Evolutionary conservation across 2,329 filamentous ascomycete species (phyloP).

Genomic region (Teratosphaeria zuluensis): DNA sequence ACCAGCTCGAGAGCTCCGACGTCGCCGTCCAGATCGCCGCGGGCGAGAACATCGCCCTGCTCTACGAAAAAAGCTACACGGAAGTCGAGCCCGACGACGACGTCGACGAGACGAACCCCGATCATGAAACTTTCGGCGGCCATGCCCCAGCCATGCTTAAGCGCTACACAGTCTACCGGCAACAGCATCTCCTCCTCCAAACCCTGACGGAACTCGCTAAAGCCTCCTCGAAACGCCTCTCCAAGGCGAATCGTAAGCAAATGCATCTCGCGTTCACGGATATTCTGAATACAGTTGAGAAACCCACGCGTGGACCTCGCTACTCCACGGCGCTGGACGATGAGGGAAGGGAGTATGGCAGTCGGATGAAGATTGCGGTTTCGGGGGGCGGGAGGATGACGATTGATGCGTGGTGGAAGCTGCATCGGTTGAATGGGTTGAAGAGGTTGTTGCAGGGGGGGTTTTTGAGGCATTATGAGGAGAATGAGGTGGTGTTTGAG

Average conservation of each 20-base stretch:
- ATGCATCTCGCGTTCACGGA: constrained; percentile 59
- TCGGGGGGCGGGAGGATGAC: constrained; percentile 49
- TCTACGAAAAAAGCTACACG: constrained; percentile 65
- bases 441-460: constrained; percentile 52
- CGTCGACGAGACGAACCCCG: constrained; percentile 22
- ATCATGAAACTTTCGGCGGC: constrained; percentile 34
- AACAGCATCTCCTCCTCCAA: constrained; percentile 51
- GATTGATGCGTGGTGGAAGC: constrained; percentile 67
- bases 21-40: constrained; percentile 65
- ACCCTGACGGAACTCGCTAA: constrained; percentile 51
- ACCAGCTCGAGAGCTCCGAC: constrained; percentile 71
- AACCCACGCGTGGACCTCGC: constrained; percentile 55
- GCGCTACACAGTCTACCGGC: constrained; percentile 58
- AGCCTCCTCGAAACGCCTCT: constrained; percentile 51
- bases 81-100: constrained; percentile 49
- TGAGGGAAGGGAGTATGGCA: constrained; percentile 52
- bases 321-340: constrained; percentile 56
- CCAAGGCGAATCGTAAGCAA: constrained; percentile 56
- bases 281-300: constrained; percentile 56
- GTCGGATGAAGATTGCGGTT: constrained; percentile 52
- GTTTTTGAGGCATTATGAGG: constrained; percentile 53
- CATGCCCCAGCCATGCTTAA: constrained; percentile 42
- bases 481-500: constrained; percentile 52
- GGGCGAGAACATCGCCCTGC: constrained; percentile 68
- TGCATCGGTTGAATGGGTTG: constrained; percentile 52